phyloP scores from a whole-genome alignment of 1,284 basidiomycete species.

The Puccinia brachypodii region DNA sequence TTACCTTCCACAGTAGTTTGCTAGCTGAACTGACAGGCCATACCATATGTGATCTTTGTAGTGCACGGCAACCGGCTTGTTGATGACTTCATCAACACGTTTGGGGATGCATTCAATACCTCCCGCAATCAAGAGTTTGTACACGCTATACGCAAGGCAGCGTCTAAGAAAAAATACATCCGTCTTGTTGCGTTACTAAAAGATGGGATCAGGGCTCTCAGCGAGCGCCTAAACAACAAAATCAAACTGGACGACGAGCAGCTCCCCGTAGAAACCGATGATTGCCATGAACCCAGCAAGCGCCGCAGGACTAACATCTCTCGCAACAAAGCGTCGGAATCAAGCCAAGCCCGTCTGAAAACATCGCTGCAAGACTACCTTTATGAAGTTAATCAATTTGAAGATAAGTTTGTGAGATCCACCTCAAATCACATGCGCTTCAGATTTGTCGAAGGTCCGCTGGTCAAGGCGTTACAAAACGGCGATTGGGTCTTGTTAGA shows the following conservation, averaged over 20 bases:
- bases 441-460: conserved; percentile 92
- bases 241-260: neutral
- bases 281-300: neutral
- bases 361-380: conserved; percentile 62
- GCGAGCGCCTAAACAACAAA: conserved; percentile 9
- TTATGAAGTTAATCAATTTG: conserved; percentile 72
- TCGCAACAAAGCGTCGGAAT: neutral
- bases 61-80: conserved; percentile 75
- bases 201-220: conserved; percentile 31
- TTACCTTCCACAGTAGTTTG: neutral
- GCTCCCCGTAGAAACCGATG: neutral
- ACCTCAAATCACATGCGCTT: conserved; percentile 82
- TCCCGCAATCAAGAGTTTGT: conserved; percentile 83
- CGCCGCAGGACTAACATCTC: conserved; percentile 4
- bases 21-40: neutral
- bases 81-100: conserved; percentile 76
- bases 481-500: conserved; percentile 97
- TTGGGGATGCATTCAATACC: conserved; percentile 82
- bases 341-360: neutral
- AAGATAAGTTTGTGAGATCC: conserved; percentile 73
- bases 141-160: conserved; percentile 32
- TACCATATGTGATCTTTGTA: conserved; percentile 59
- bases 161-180: conserved; percentile 33
- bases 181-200: conserved; percentile 37
- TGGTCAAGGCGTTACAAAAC: conserved; percentile 83